Evolutionary conservation across 2,329 filamentous ascomycete genomes (phyloP).

Genomic region (Epichloe uncinata): DNA sequence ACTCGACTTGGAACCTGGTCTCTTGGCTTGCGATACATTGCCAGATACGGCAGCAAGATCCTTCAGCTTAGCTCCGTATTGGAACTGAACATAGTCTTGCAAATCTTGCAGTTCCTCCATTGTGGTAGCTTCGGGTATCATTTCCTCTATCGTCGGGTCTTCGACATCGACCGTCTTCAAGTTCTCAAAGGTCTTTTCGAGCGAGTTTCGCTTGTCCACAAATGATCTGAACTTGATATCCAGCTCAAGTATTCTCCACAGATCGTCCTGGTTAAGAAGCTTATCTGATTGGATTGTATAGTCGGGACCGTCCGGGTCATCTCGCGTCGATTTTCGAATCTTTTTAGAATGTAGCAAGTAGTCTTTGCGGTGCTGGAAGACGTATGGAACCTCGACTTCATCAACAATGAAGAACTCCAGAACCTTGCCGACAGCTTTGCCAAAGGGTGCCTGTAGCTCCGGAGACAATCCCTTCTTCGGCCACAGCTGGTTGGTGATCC

Average conservation of each 20-base stretch:
- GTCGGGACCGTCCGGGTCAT: constrained; percentile 58
- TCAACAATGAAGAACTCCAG: constrained; percentile 92
- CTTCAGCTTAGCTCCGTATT: constrained; percentile 72
- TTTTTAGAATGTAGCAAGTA: constrained; percentile 87
- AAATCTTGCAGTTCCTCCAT: constrained; percentile 96
- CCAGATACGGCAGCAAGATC: constrained; percentile 56
- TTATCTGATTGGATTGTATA: constrained; percentile 72
- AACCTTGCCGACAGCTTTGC: constrained; percentile 79
- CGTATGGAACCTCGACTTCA: constrained; percentile 90
- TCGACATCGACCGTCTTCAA: constrained; percentile 50
- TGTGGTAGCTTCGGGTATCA: constrained; percentile 65
- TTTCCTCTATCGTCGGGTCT: constrained; percentile 67
- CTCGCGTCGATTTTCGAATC: constrained; percentile 43
- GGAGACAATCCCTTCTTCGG: constrained; percentile 65
- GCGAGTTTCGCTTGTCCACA: constrained; percentile 77
- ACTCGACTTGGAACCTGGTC: constrained; percentile 69
- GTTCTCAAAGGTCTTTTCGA: constrained; percentile 67
- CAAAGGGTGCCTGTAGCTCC: constrained; percentile 70
- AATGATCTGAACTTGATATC: constrained; percentile 92
- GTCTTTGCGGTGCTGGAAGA: constrained; percentile 96
- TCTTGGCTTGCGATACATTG: constrained; percentile 54
- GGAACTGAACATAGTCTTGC: constrained; percentile 93
- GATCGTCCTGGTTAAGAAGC: constrained; percentile 77
- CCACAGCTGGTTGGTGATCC: constrained; percentile 85
- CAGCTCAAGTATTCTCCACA: constrained; percentile 90